phyloP scores from a whole-genome alignment of 495 filamentous ascomycete species.

The Penicillium crystallinum region DNA sequence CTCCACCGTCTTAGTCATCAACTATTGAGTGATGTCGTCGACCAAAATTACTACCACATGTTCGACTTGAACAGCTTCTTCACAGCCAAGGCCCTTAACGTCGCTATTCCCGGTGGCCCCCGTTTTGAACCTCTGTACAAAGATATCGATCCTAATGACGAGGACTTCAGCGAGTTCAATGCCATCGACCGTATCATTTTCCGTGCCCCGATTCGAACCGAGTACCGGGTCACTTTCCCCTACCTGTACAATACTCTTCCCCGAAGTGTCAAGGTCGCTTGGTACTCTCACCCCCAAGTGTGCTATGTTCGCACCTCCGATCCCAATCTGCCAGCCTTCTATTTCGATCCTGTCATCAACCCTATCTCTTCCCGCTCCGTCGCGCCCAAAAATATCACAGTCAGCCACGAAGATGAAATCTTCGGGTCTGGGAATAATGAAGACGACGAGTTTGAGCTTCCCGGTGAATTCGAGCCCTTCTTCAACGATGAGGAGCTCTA shows the following conservation, averaged over 20 bases:
- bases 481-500: constrained; percentile 85
- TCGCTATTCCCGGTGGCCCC: constrained; percentile 93
- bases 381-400: constrained; percentile 86
- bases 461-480: constrained; percentile 78
- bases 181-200: constrained; percentile 99
- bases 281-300: constrained; percentile 90
- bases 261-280: constrained; percentile 85
- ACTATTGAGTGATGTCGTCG: constrained; percentile 84
- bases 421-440: constrained; percentile 83
- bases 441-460: constrained; percentile 84
- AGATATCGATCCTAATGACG: constrained; percentile 97
- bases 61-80: constrained; percentile 94
- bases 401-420: constrained; percentile 92
- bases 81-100: constrained; percentile 95
- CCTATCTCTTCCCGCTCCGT: constrained; percentile 95
- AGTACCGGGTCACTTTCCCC: constrained; percentile 91
- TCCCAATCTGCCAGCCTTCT: constrained; percentile 87
- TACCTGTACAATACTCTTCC: constrained; percentile 96
- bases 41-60: constrained; percentile 97
- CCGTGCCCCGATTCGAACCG: constrained; percentile 88
- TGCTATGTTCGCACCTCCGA: constrained; percentile 89
- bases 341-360: constrained; percentile 96
- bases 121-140: constrained; percentile 98
- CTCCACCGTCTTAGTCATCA: constrained; percentile 89
- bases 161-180: constrained; percentile 99